Evolutionary conservation across 129 eudicot species (phyloP), one percentile per base, ranked within the genome.

Genomic region (Smallanthus sonchifolius): DNA sequence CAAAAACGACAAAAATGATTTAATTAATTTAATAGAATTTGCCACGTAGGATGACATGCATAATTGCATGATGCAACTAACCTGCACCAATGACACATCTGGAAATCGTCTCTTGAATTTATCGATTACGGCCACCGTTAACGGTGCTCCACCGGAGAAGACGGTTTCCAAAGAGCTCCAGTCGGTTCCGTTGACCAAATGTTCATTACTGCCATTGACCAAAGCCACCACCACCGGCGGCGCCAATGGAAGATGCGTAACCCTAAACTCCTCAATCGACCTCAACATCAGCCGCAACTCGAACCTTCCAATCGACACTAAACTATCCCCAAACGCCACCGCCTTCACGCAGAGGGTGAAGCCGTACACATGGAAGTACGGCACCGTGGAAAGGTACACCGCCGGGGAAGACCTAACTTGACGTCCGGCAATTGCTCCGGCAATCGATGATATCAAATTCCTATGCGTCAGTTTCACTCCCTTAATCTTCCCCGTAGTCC

Each of bases 401-500:
- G 75, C 75, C 32, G 84, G 85, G 34, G 89, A 59, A 2, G 72
- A 15, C 24, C 92, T 80, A 4, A 16, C 71, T 45, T 74, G 79
- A 0, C 82, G 80, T 39, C 45, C 43, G 9, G 69, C 73, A 0
- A 40, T 36, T n/a, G 77, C 77, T 36, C 81, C 88, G 14, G 84
- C 86, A 0, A 87, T 30, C 28, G 70, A 10, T 10, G 92, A 74
- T 16, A 85, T 85, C 69, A 89, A 38, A 42, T 89, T 89, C 60
- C 88, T 30, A 19, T 89, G 92, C 59, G 90, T 79, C 24, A 89
- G 70, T 7, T 66, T 86, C 32, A 86, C 92, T 49, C 88, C 92
- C 76, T 89, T 86, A 14, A 83, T 72, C 32, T 80, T 83, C 52
- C 96, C 96, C 6, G 92, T 89, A 11, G 96, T 89, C 8, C 96